Conservation (phyloP, 1,284 basidiomycete genomes). For the Ganoderma meredithae region DNA sequence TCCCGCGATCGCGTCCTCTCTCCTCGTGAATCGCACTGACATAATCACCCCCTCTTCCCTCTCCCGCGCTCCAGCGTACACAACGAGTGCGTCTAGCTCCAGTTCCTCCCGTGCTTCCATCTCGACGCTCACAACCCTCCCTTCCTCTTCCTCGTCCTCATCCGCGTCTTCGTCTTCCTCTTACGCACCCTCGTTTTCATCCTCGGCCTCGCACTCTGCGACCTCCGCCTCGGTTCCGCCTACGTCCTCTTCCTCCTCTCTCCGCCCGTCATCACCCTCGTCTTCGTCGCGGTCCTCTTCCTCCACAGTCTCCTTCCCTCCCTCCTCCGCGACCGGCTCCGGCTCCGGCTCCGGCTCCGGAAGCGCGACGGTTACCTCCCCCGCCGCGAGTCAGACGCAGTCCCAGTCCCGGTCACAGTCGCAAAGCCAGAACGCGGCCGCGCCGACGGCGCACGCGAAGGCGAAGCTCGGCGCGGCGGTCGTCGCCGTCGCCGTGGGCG, state of each 20-base stretch:
- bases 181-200: too few species aligned
- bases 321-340: neutral
- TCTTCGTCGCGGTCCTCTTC: too few species aligned
- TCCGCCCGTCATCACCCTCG: neutral
- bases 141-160: neutral
- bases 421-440: neutral
- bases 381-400: neutral
- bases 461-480: conserved; percentile 6
- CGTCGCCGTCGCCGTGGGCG: neutral
- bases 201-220: neutral
- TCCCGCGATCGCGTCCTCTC: neutral
- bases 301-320: neutral
- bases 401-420: neutral
- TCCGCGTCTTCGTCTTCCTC: neutral
- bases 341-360: neutral
- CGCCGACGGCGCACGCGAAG: neutral
- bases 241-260: neutral
- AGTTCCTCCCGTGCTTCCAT: neutral
- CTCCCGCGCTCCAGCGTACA: neutral
- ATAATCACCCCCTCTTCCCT: neutral
- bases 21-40: neutral
- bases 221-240: neutral
- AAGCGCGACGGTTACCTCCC: neutral
- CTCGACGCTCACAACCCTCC: neutral
- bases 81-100: conserved; percentile 6